Evolutionary conservation across 2,329 filamentous ascomycete species (phyloP).

Genomic region (Alternaria sp.): DNA sequence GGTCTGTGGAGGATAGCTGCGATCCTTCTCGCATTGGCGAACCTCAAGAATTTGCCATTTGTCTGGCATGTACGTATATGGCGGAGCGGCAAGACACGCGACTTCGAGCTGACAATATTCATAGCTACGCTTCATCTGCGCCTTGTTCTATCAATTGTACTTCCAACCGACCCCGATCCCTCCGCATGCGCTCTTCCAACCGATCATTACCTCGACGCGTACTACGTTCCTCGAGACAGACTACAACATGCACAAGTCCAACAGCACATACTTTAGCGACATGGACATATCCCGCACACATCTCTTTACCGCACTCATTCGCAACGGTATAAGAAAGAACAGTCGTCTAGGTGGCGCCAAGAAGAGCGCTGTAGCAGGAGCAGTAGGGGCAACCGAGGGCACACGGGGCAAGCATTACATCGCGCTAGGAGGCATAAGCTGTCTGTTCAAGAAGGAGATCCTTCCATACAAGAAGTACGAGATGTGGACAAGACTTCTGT

Average conservation of each 20-base stretch:
- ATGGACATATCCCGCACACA: conserved; percentile 84
- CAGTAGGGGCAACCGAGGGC: conserved; percentile 24
- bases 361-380: conserved; percentile 22
- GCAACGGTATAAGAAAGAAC: conserved; percentile 52
- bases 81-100: neutral
- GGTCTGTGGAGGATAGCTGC: conserved; percentile 45
- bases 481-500: conserved; percentile 56
- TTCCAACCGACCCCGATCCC: conserved; percentile 51
- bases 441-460: conserved; percentile 57
- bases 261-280: conserved; percentile 86
- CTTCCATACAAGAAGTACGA: conserved; percentile 54
- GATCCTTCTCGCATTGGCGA: conserved; percentile 54
- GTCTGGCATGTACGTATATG: conserved; percentile 72
- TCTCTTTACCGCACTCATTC: conserved; percentile 66
- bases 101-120: conserved; percentile 12
- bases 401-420: conserved; percentile 43
- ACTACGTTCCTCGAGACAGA: conserved; percentile 80
- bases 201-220: conserved; percentile 70
- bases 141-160: conserved; percentile 57
- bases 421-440: conserved; percentile 56
- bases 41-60: conserved; percentile 77
- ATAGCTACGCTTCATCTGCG: conserved; percentile 55
- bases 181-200: conserved; percentile 74
- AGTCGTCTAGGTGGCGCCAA: conserved; percentile 29
- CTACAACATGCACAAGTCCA: conserved; percentile 84